Conservation (phyloP, 208 protist genomes). For the Acanthamoeba sp. region DNA sequence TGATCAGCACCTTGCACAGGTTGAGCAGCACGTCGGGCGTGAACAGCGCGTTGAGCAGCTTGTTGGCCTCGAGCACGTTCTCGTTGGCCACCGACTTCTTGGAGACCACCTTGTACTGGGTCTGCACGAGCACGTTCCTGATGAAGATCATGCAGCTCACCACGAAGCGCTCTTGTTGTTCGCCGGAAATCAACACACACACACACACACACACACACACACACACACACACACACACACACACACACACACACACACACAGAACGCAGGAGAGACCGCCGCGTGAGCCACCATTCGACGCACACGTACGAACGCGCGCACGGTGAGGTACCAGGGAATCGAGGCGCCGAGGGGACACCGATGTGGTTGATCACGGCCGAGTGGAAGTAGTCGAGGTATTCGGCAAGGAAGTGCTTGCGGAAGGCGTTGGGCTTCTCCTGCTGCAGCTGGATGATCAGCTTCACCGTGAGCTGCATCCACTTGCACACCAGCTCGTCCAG, state of each 20-base stretch:
- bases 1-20: conserved; percentile 51
- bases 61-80: conserved; percentile 51
- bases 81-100: conserved; percentile 32
- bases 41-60: conserved; percentile 49
- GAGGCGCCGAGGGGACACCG: background rate
- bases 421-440: conserved; percentile 71
- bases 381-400: conserved; percentile 66
- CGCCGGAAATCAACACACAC: no score
- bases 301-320: no score
- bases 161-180: conserved; percentile 31
- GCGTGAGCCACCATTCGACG: no score
- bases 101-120: conserved; percentile 38
- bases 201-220: background rate
- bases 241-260: no score
- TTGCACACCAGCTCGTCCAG: conserved; percentile 64
- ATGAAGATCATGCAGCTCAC: conserved; percentile 56
- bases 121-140: conserved; percentile 66
- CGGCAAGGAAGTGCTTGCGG: conserved; percentile 57
- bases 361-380: conserved; percentile 37
- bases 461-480: conserved; percentile 52
- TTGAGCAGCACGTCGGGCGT: conserved; percentile 56
- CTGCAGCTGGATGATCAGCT: conserved; percentile 70
- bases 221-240: no score
- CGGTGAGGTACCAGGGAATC: background rate
- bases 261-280: no score